Base-by-base conservation (phyloP, 495 filamentous ascomycete species). In the Daldinia childiae region DNA sequence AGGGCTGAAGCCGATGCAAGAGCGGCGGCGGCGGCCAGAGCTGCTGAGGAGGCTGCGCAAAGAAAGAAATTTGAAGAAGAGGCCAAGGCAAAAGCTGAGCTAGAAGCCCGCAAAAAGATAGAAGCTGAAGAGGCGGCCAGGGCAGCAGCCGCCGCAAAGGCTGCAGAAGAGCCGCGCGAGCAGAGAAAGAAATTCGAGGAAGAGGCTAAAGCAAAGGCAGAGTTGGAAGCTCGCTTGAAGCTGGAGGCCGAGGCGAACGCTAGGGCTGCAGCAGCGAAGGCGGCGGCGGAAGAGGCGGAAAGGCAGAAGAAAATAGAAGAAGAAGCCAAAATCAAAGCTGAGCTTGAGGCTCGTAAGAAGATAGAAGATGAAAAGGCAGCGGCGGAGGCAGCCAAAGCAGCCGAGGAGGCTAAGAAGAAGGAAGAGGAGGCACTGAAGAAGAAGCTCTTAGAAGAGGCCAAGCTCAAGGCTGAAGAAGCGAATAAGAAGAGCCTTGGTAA, bases 401-500 rank as follows among this genome's bases (percentile, higher is more conserved):
- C 79, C 12, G 81, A 79, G 21, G 79, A 77, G 8, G 71, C 66
- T 4, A 79, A 66, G 51, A 79, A 81, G 67, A 79, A 81, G 38
- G 83, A 81, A 9, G 78, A 85, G 19, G 83, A 85, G 6, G 80
- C 79, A 4, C 72, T 82, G 11, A 83, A 83, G 68, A 84, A 86
- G 76, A 81, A 73, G 58, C 57, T 78, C 12, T 15, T 79, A n/a
- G 82, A 81, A 41, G 81, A 85, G 57, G 78, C 79, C 27, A 80
- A 82, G 52, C 77, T 77, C 43, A 86, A 85, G 69, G 78, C 81
- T n/a, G 87, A 87, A 58, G 86, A 85, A 36, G 86, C 83, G 4
- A 82, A 77, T 15, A 85, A 82, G 64, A 82, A 85, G 66, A 64
- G 41, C 50, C 55, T 71, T 6, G 75, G 72, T 39, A 86, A 85